A percentile compares a stretch with the other conserved stretches of the same genome.
phyloP scores from a whole-genome alignment of 2,329 filamentous ascomycete species.

The Hypoxylon sp. region DNA sequence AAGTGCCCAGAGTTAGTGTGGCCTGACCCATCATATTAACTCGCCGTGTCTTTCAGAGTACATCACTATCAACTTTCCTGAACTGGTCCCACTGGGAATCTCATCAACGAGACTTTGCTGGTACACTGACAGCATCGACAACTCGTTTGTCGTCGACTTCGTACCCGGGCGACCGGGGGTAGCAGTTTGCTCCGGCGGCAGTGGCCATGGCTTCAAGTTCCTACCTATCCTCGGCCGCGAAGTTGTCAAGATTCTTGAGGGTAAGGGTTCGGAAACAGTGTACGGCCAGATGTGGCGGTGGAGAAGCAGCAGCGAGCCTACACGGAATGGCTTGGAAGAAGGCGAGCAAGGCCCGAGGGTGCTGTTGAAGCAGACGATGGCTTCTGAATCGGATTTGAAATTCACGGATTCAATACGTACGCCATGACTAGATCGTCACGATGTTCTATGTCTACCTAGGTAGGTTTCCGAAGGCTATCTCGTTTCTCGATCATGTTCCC shows the following conservation, averaged over 20 bases:
- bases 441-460: neutral
- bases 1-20: neutral
- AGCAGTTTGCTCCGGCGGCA: conserved; percentile 73
- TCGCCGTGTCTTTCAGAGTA: conserved; percentile 40
- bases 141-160: conserved; percentile 61
- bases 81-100: conserved; percentile 57
- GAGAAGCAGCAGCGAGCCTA: conserved; percentile 37
- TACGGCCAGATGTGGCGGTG: conserved; percentile 54
- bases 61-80: conserved; percentile 57
- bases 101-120: conserved; percentile 62
- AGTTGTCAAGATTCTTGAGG: conserved; percentile 53
- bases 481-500: neutral
- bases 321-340: conserved; percentile 52
- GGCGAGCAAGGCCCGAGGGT: conserved; percentile 52
- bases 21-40: neutral
- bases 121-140: conserved; percentile 55
- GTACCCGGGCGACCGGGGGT: conserved; percentile 57
- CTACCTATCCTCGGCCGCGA: conserved; percentile 53
- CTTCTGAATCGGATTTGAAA: conserved; percentile 48
- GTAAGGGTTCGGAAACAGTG: conserved; percentile 44
- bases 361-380: conserved; percentile 51
- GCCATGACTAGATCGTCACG: neutral
- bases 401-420: conserved; percentile 5
- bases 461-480: neutral
- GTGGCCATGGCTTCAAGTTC: conserved; percentile 61